Evolutionary conservation across 331 rosid genomes (phyloP).

Genomic region (Cydonia oblonga): DNA sequence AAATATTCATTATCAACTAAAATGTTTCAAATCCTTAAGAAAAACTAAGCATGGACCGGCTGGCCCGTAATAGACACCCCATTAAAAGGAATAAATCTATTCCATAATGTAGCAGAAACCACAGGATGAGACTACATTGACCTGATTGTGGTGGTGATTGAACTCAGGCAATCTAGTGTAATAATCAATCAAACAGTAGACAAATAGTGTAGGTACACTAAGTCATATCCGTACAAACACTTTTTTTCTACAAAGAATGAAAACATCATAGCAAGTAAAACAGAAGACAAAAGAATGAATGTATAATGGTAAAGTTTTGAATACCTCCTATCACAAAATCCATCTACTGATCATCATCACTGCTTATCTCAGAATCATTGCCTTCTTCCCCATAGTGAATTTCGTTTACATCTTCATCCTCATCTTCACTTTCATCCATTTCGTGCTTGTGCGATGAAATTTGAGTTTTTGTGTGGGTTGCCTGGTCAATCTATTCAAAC

Average conservation of each 20-base stretch:
- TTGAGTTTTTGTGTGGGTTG: slow-evolving; percentile 33
- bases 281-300: background rate
- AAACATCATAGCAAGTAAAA: background rate
- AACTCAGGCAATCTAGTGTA: background rate
- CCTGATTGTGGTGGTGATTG: background rate
- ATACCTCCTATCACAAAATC: background rate
- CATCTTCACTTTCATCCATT: slow-evolving; percentile 39
- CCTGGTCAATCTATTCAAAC: slow-evolving; percentile 57
- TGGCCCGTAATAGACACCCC: background rate
- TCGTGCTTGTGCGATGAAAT: background rate
- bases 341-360: slow-evolving; percentile 41
- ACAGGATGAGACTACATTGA: background rate
- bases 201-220: background rate
- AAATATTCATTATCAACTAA: background rate
- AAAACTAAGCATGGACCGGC: background rate
- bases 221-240: background rate
- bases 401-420: slow-evolving; percentile 38
- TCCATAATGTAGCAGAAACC: background rate
- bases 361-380: slow-evolving; percentile 66
- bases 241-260: background rate
- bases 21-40: background rate
- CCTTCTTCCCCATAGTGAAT: slow-evolving; percentile 45
- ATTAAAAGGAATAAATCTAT: background rate
- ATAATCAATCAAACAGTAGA: background rate
- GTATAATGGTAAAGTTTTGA: background rate